Percentiles rank a stretch among this genome's conserved stretches.
These are phyloP conservation scores for Fragilaria radians DNA, from an alignment of 108 stramenopile genomes.

Conservation along the genomic window DNA sequence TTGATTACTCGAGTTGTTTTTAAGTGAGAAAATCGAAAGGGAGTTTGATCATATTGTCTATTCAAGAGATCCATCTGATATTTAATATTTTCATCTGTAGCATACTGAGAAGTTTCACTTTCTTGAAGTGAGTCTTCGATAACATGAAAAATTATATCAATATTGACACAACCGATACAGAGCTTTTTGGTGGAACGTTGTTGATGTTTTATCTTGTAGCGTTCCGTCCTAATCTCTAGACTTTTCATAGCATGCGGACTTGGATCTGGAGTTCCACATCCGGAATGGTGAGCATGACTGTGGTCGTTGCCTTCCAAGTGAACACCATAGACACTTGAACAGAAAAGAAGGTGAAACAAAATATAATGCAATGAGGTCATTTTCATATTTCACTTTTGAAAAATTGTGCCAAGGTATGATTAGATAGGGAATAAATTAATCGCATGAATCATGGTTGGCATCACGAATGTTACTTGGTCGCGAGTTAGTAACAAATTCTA, in stretches of 20 bases:
- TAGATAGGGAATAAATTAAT: no score
- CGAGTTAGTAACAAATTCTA: no score
- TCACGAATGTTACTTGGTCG: no score
- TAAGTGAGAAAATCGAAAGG: constrained; percentile 3
- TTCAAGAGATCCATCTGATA: constrained; percentile 6
- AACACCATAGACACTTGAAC: no score
- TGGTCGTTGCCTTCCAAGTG: no score
- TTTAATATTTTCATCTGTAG: background rate
- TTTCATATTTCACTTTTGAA: no score
- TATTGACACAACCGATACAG: constrained; percentile 1
- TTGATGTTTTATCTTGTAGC: background rate
- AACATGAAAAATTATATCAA: constrained; percentile 15
- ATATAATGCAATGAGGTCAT: no score
- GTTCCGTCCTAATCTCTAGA: background rate
- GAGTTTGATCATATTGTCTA: background rate
- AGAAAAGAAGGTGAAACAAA: no score
- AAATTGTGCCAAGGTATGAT: no score
- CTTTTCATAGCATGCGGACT: background rate
- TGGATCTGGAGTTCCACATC: background rate
- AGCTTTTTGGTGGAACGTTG: background rate
- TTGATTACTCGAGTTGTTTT: background rate
- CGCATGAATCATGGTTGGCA: no score
- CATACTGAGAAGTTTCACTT: background rate
- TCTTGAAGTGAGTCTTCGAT: constrained; percentile 3
- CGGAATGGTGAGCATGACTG: background rate